Percentiles rank a stretch among this genome's conserved stretches.
These are phyloP conservation scores for Talaromyces thailandensis DNA, from an alignment of 495 filamentous ascomycete species.

Conservation along the genomic window DNA sequence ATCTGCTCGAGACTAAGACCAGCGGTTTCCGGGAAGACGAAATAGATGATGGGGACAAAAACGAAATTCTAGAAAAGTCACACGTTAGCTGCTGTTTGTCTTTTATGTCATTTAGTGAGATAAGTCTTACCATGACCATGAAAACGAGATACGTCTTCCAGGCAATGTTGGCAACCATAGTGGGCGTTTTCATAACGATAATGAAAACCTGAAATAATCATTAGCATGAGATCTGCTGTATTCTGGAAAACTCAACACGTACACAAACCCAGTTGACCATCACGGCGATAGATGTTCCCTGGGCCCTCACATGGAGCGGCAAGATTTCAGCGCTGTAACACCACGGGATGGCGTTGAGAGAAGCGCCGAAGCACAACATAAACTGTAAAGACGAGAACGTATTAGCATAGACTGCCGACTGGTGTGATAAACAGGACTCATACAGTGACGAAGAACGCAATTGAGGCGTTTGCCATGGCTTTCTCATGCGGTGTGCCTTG, in stretches of 20 bases:
- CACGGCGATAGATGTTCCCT: constrained; percentile 13
- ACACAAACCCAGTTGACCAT: neutral
- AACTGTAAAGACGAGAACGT: too few relatives aligned
- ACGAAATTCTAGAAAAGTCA: constrained; percentile 19
- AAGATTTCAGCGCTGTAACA: constrained; percentile 37
- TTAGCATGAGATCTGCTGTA: neutral
- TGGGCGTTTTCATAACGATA: constrained; percentile 51
- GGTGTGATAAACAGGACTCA: too few relatives aligned
- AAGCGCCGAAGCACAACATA: constrained; percentile 41
- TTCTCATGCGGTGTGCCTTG: constrained; percentile 16
- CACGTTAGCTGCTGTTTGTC: too few relatives aligned
- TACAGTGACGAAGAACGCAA: constrained; percentile 26
- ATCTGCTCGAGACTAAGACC: constrained; percentile 34
- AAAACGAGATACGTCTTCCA: constrained; percentile 57
- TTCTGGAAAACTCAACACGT: too few relatives aligned
- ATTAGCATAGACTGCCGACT: too few relatives aligned
- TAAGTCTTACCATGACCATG: constrained; percentile 17
- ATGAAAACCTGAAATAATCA: constrained; percentile 38
- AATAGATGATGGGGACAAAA: constrained; percentile 29
- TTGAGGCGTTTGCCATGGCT: constrained; percentile 25
- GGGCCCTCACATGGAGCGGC: constrained; percentile 30
- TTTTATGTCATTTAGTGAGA: constrained; percentile 33
- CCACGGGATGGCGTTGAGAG: constrained; percentile 40
- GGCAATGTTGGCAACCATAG: constrained; percentile 40
- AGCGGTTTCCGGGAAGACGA: constrained; percentile 35